Base-by-base conservation (phyloP, 176 grass and related monocot species). In the Oryza brachyantha region DNA sequence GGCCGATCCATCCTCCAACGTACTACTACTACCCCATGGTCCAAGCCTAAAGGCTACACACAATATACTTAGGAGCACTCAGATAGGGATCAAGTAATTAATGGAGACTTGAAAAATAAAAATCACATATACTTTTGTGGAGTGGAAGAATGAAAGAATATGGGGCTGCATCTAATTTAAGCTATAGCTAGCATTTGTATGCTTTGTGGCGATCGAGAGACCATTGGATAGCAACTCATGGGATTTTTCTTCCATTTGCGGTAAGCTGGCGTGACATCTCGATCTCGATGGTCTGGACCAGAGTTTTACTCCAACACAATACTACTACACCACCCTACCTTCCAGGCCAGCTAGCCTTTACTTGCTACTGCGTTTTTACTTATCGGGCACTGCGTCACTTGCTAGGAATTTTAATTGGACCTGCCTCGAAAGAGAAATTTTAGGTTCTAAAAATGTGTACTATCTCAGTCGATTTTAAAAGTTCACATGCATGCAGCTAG, bases 151-250 rank as follows among this genome's bases (percentile, higher is more conserved):
- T n/a, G n/a, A n/a, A n/a, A n/a, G n/a, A n/a, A n/a, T n/a, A n/a
- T n/a, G n/a, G n/a, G n/a, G n/a, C n/a, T n/a, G n/a, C n/a, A n/a
- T n/a, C n/a, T n/a, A n/a, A n/a, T n/a, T n/a, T n/a, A n/a, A n/a
- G n/a, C n/a, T n/a, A n/a, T 16, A 21, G 46, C 16, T 57, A 24
- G 52, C 24, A 48, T n/a, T 77, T 26, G 11, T 41, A 68, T 46
- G 64, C 31, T 68, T 68, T 66, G 72, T 62, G 76, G 37, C 29
- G n/a, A 57, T 57, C 52, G 40, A 41, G 66, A 58, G 32, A 2
- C 41, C 72, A 40, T 35, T 76, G 78, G 85, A 83, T 77, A 76
- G n/a, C n/a, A n/a, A n/a, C n/a, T n/a, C 39, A 57, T 26, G 83
- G 74, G 29, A n/a, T 61, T 63, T 68, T 74, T 72, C 76, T 83